Conservation (phyloP, 2,329 filamentous ascomycete genomes). For the Epichloe hybrida region DNA sequence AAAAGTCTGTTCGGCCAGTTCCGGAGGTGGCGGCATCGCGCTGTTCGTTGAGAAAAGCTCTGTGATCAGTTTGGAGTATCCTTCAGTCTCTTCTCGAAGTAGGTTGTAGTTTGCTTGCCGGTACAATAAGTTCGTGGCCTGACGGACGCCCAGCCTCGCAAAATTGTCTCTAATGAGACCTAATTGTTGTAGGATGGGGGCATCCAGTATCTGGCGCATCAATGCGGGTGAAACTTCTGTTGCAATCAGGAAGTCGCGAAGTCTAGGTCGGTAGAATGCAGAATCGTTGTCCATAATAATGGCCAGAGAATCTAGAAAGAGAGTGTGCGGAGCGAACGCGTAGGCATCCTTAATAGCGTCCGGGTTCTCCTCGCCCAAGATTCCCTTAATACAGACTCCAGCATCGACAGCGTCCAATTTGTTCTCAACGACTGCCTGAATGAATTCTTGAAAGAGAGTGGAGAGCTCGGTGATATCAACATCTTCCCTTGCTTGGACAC, state of each 20-base stretch:
- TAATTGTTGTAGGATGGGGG: slow-evolving; percentile 57
- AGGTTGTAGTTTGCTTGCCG: slow-evolving; percentile 95
- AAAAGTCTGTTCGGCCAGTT: slow-evolving; percentile 73
- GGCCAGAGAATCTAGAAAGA: slow-evolving; percentile 75
- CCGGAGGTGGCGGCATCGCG: slow-evolving; percentile 56
- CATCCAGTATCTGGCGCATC: slow-evolving; percentile 76
- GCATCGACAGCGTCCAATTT: slow-evolving; percentile 55
- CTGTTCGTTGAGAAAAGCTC: slow-evolving; percentile 86
- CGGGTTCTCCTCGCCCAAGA: slow-evolving; percentile 45
- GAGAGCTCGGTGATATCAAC: slow-evolving; percentile 57
- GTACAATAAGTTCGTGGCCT: slow-evolving; percentile 86
- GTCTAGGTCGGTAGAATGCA: slow-evolving; percentile 28
- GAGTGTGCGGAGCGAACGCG: slow-evolving; percentile 47
- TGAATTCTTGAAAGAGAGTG: slow-evolving; percentile 71
- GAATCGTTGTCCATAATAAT: slow-evolving; percentile 63
- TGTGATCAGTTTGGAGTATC: slow-evolving; percentile 90
- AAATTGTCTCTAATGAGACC: slow-evolving; percentile 81
- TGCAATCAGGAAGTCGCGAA: slow-evolving; percentile 57
- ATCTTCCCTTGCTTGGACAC: slow-evolving; percentile 48
- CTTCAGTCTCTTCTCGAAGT: slow-evolving; percentile 87
- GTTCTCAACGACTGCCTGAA: slow-evolving; percentile 59
- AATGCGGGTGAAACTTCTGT: slow-evolving; percentile 58
- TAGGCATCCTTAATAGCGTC: slow-evolving; percentile 36
- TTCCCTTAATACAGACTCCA: slow-evolving; percentile 59
- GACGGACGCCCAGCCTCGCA: slow-evolving; percentile 66